Base-by-base conservation (phyloP, 805 yeast species). In the Candida maltosa region DNA sequence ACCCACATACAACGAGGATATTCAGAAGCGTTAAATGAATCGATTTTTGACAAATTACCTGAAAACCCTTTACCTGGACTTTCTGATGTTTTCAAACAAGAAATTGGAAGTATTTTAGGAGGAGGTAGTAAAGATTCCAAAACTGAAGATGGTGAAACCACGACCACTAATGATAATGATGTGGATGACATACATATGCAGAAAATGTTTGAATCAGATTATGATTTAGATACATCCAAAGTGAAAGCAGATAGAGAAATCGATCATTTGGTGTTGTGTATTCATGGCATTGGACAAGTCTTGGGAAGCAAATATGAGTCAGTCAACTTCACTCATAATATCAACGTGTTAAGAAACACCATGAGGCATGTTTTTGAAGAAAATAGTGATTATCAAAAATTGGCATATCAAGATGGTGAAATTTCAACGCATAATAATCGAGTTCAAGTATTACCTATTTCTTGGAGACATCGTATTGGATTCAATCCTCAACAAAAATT, bases 271-370 rank as follows among this genome's bases (percentile, higher is more conserved):
- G 76, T 89, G 2, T 65, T 91, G n/a, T 87, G 96, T 52, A 76
- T 91, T 19, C 98, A 91, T 62, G 98, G 98, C 0, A 86, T 91
- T 41, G 98, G 97, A 2, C 98, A 91, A 58, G 76, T 80, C 12
- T 63, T 93, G 34, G 94, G 96, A 2, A 69, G 78, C 30, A 76
- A 76, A 49, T 79, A 83, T 51, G 89, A 88, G 47, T 79, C 83
- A 34, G 82, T 91, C 17, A 87, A 87, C 57, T 93, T 91, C 62
- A 80, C 87, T 6, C 95, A 88, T 52, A 88, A 88, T 24, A 76
- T 87, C 22, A 85, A 83, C 48, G 69, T 73, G 21, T 56, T 89
- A 42, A 61, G 88, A 40, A 62, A 69, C 34, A 73, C 79, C 31
- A 65, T 84, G 65, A 79, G 73, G 44, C 56, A 58, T 4, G 65